Base-by-base conservation (phyloP, 331 rosid genomes). In the Quercus phellos region DNA sequence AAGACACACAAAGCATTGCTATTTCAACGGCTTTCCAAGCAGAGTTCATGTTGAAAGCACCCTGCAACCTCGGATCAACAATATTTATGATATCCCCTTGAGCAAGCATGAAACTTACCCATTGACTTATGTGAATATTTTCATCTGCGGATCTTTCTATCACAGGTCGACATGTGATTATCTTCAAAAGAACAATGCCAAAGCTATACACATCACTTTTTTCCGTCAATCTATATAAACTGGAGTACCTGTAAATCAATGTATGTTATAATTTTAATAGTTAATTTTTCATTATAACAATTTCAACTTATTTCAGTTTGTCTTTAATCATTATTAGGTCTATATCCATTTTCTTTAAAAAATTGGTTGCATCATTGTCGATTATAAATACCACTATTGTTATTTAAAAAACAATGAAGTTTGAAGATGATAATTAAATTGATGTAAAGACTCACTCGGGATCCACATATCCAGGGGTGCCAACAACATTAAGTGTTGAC, bases 181-280 rank as follows among this genome's bases (percentile, higher is more conserved):
- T 82, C 51, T 82, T 69, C 3, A 79, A 8, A 16, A 85, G 77
- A 55, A 70, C 74, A 6, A 82, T 82, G 11, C 86, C 86, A 34
- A 85, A 85, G 19, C 84, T 77, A 55, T 76, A 85, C 24, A 79
- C 80, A 46, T 82, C 82, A 61, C 84, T 79, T 38, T 85, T 85
- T 60, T 76, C 80, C 1, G 68, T 82, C 17, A 85, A 76, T 76
- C 79, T 7, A 34, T 64, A 73, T n/a, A 82, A 58, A 8, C 4
- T 51, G 43, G 16, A 55, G 64, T 82, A 85, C 24, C 84, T 85
- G 46, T 63, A 46, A 42, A 3, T 5, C 12, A 51, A 73, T 42
- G 13, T 13, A 55, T 51, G 1, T 51, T 19, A 6, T 6, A 6
- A 55, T 19, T 55, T 19, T 55, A 42, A 42, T 55, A 34, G 38